Evolutionary conservation across 495 filamentous ascomycete genomes (phyloP).

Genomic region (Melanomma pulvis-pyrius): DNA sequence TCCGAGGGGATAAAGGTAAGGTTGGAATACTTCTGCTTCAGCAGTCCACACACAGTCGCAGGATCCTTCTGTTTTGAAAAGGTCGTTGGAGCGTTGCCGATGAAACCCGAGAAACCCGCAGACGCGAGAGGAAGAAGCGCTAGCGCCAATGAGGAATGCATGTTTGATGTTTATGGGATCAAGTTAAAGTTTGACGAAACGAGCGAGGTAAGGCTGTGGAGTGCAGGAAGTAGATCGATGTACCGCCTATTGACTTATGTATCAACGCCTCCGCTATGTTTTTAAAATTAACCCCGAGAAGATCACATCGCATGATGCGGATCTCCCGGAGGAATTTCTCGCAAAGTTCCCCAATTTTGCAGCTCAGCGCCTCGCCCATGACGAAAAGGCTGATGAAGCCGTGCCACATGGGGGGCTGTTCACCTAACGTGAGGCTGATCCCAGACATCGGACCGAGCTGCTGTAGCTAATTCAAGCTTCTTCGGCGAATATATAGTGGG

Average conservation of each 20-base stretch:
- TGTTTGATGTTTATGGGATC: background rate
- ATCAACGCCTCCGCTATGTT: background rate
- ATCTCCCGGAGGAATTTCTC: background rate
- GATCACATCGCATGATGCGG: background rate
- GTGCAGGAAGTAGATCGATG: background rate
- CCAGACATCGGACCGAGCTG: background rate
- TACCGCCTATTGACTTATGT: background rate
- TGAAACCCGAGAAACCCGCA: background rate
- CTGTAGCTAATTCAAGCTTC: background rate
- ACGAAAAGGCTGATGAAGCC: background rate
- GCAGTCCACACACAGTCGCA: background rate
- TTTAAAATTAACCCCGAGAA: background rate
- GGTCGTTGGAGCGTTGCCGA: background rate
- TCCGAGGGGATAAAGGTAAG: background rate
- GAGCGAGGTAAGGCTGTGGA: background rate
- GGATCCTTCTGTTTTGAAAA: background rate
- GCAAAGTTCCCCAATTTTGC: background rate
- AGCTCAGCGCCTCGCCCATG: background rate
- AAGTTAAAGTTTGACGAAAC: background rate
- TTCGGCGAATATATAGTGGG: background rate
- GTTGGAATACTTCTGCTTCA: slow-evolving; percentile 8
- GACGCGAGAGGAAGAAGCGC: background rate
- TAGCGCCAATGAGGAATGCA: background rate
- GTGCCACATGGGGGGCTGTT: background rate
- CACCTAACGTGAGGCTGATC: background rate